phyloP scores from a whole-genome alignment of 1,139 yeast genomes.

The Casaregolazyma lundiana region DNA sequence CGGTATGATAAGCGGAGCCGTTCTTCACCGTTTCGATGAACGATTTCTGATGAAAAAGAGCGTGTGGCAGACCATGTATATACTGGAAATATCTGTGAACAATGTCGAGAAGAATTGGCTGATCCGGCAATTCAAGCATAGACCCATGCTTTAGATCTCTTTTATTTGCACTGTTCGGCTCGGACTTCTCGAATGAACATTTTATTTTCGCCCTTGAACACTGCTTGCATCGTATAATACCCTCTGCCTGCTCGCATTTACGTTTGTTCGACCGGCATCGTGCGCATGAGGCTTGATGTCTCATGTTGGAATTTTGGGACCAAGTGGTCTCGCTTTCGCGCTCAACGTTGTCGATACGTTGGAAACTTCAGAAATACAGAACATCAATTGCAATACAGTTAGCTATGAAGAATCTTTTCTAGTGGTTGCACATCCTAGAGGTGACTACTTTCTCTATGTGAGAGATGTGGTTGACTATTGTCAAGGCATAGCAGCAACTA shows the following conservation, averaged over 20 bases:
- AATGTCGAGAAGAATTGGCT: conserved; percentile 6
- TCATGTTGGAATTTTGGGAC: conserved; percentile 2
- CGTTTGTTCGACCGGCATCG: conserved; percentile 9
- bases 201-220: conserved; percentile 3
- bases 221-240: conserved; percentile 3
- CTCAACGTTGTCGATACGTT: too few species aligned
- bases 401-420: too few species aligned
- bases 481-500: too few species aligned
- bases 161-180: background rate
- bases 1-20: conserved; percentile 4
- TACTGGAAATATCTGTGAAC: conserved; percentile 9
- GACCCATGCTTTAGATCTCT: conserved; percentile 1
- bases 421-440: too few species aligned
- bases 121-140: conserved; percentile 5
- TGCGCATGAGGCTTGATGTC: conserved; percentile 6
- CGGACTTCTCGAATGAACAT: conserved; percentile 7
- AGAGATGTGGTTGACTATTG: too few species aligned
- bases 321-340: too few species aligned
- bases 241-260: conserved; percentile 2
- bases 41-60: conserved; percentile 8
- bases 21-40: conserved; percentile 9
- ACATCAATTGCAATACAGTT: too few species aligned
- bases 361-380: too few species aligned
- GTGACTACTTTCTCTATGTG: too few species aligned
- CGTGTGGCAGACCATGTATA: conserved; percentile 11